Conservation (phyloP, 1,139 yeast species). For the Yamadazyma siamensis region DNA sequence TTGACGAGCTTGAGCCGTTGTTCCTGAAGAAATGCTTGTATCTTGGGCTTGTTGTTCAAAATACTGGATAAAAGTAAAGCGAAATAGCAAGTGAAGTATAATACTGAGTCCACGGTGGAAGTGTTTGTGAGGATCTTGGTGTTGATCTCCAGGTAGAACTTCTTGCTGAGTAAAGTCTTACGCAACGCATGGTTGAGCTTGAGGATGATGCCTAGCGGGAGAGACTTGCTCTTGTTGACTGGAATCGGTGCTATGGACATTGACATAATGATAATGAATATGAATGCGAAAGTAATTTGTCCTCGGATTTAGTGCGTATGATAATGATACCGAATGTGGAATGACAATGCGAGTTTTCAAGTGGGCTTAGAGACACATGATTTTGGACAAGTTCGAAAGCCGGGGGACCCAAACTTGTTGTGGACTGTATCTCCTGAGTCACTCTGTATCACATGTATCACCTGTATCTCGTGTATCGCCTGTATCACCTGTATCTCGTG, state of each 20-base stretch:
- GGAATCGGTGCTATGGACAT: constrained; percentile 17
- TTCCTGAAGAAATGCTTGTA: constrained; percentile 25
- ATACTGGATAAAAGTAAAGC: constrained; percentile 39
- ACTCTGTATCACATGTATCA: no score
- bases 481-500: no score
- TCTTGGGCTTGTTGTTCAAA: constrained; percentile 36
- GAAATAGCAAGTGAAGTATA: constrained; percentile 45
- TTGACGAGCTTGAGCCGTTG: constrained; percentile 25
- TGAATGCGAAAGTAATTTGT: no score
- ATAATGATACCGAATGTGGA: no score
- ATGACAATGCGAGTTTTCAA: no score
- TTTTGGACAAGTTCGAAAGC: no score
- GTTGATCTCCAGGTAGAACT: constrained; percentile 42
- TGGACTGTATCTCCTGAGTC: no score
- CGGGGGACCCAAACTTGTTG: no score
- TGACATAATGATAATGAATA: constrained; percentile 11
- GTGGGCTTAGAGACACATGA: neutral
- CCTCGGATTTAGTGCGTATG: constrained; percentile 9
- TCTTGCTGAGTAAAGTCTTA: constrained; percentile 29
- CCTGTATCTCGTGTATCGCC: no score
- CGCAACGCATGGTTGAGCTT: constrained; percentile 19
- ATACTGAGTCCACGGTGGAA: constrained; percentile 37
- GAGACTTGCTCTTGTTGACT: constrained; percentile 3
- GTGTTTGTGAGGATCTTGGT: constrained; percentile 37
- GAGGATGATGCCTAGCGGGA: constrained; percentile 17